A percentile compares a stretch with the other conserved stretches of the same genome.
phyloP scores from a whole-genome alignment of 768 basidiomycete genomes.

The Lentinula aciculospora region DNA sequence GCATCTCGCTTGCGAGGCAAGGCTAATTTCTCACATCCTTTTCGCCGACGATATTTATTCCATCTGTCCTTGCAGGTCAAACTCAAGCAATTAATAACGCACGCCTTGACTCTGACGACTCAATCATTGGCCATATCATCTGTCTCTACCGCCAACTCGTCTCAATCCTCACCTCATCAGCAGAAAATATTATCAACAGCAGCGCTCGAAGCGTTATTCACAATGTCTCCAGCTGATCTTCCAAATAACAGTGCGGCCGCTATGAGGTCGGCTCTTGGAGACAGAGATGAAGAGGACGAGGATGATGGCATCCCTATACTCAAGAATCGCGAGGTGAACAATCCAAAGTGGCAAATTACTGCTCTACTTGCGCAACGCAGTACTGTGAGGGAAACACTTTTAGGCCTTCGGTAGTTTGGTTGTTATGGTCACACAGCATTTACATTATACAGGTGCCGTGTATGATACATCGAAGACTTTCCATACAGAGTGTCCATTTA shows the following conservation, averaged over 20 bases:
- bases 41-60: background rate
- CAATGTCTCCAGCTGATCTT: constrained; percentile 69
- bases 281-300: constrained; percentile 50
- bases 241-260: constrained; percentile 77
- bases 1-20: constrained; percentile 74
- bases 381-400: constrained; percentile 32
- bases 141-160: constrained; percentile 57
- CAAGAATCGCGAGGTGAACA: constrained; percentile 44
- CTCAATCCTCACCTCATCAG: constrained; percentile 26
- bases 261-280: constrained; percentile 50
- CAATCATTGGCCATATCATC: constrained; percentile 74
- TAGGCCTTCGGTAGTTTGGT: background rate
- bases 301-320: constrained; percentile 46
- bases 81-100: constrained; percentile 78
- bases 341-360: constrained; percentile 74
- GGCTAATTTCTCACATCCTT: constrained; percentile 8
- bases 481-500: too few relatives aligned
- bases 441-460: background rate
- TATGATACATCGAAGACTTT: background rate
- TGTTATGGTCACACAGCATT: background rate
- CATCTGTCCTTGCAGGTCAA: constrained; percentile 48
- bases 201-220: constrained; percentile 75
- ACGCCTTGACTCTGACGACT: constrained; percentile 71
- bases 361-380: constrained; percentile 71
- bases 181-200: constrained; percentile 53